A percentile compares a stretch with the other conserved stretches of the same genome.
Conservation (phyloP, 1,284 basidiomycete genomes). For the Ganoderma meredithae region DNA sequence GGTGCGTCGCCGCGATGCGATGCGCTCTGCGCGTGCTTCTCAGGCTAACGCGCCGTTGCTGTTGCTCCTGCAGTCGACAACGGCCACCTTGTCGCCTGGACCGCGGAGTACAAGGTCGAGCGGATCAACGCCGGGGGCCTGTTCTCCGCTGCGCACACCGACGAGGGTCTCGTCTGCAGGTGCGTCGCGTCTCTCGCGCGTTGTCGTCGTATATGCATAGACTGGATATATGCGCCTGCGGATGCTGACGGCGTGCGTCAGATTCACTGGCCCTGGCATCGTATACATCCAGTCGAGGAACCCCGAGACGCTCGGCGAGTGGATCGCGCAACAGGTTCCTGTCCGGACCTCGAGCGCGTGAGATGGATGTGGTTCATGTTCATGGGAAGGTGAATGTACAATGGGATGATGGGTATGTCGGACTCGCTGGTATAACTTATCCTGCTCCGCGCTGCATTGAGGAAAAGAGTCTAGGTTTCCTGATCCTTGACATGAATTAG, state of each 20-base stretch:
- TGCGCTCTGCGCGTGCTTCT: too few relatives aligned
- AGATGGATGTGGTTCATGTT: neutral
- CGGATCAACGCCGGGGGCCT: constrained; percentile 43
- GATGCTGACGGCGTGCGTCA: constrained; percentile 14
- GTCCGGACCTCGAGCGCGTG: neutral
- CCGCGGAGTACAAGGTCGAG: constrained; percentile 44
- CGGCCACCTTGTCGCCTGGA: constrained; percentile 45
- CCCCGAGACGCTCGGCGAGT: constrained; percentile 39
- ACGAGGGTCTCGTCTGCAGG: constrained; percentile 45
- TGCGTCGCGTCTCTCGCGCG: constrained; percentile 19
- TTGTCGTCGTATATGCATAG: neutral
- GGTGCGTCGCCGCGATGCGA: constrained; percentile 29
- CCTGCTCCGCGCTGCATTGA: too few relatives aligned
- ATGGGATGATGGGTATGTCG: neutral
- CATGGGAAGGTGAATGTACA: neutral
- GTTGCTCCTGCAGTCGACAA: constrained; percentile 37
- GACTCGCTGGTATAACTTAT: too few relatives aligned
- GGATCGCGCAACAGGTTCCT: constrained; percentile 41
- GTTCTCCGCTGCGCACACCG: constrained; percentile 39
- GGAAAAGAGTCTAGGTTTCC: too few relatives aligned
- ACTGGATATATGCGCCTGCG: neutral
- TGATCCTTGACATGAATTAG: neutral
- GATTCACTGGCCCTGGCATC: constrained; percentile 44
- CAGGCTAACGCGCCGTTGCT: too few relatives aligned
- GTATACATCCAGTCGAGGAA: constrained; percentile 45